Conservation (phyloP, 331 rosid genomes). For the Pyrus hybrid region DNA sequence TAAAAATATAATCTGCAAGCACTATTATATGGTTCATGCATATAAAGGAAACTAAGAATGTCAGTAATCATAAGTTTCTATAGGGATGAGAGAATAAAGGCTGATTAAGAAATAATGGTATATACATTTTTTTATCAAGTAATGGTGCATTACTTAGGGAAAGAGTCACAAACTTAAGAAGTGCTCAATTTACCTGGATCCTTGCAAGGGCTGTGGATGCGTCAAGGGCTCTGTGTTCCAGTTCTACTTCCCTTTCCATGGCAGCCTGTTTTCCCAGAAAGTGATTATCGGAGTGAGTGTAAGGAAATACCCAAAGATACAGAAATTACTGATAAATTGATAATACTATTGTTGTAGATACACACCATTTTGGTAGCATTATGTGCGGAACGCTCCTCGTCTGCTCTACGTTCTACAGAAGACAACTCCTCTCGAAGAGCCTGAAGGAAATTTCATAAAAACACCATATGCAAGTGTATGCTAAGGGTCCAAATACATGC, state of each 20-base stretch:
- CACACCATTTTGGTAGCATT: constrained; percentile 84
- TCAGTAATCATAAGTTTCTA: neutral
- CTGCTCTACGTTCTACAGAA: constrained; percentile 91
- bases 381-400: constrained; percentile 93
- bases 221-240: constrained; percentile 95
- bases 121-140: neutral
- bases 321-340: neutral
- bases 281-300: constrained; percentile 10
- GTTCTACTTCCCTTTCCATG: constrained; percentile 96
- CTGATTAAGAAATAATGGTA: neutral
- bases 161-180: neutral
- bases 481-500: neutral
- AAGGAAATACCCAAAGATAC: constrained; percentile 7
- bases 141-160: neutral
- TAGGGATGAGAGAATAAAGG: neutral
- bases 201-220: constrained; percentile 93
- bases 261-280: constrained; percentile 59
- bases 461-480: no score
- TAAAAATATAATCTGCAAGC: neutral
- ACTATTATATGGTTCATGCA: neutral
- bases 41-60: neutral
- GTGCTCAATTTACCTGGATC: constrained; percentile 70
- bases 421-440: constrained; percentile 94
- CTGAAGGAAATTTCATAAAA: constrained; percentile 27
- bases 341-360: constrained; percentile 1